Evolutionary conservation across 805 yeast genomes (phyloP), one percentile per base, ranked within the genome.

Genomic region (Metschnikowia arizonensis): DNA sequence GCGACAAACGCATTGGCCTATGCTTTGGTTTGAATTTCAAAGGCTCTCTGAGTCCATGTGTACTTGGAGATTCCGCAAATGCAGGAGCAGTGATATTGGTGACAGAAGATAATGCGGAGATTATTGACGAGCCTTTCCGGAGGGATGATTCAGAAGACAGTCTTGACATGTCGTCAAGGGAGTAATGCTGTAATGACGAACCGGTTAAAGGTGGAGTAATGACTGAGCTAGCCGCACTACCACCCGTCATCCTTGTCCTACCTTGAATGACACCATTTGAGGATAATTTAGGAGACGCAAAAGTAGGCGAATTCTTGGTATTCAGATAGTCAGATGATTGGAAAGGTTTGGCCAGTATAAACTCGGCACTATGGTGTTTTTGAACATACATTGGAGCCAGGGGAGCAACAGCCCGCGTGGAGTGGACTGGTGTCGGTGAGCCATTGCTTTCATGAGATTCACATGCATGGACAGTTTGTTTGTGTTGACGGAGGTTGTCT

Each of bases 401-500:
- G 9, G 47, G 42, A 5, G 46, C 25, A 19, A 2, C 25, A 19
- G 3, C 21, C 21, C 34, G 42, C 8, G 30, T 5, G 32, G 40
- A 34, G 12, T 24, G 33, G 18, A 17, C 33, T 39, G 21, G 33
- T 18, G 10, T 30, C 42, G 29, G 40, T 34, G 28, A 24, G 19
- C 37, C 44, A 28, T 29, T 47, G 28, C 32, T 29, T 25, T 54
- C 40, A 31, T 55, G 64, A 33, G 57, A 61, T 47, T 69, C 75
- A 55, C 68, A 71, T 8, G 76, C 74, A 50, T 72, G 76, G 32
- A 72, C 76, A 2, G 97, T 85, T 59, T 88, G 95, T 49, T 85
- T 84, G 66, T 89, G 97, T 66, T 90, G 97, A 49, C 96, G 76
- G 50, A 90, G 73, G 62, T 90, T 90, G 64, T 90, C 97, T 48